Percentiles rank a stretch among this genome's conserved stretches.
Conservation (phyloP, 2,329 filamentous ascomycete genomes). For the Trichoderma asperellum region DNA sequence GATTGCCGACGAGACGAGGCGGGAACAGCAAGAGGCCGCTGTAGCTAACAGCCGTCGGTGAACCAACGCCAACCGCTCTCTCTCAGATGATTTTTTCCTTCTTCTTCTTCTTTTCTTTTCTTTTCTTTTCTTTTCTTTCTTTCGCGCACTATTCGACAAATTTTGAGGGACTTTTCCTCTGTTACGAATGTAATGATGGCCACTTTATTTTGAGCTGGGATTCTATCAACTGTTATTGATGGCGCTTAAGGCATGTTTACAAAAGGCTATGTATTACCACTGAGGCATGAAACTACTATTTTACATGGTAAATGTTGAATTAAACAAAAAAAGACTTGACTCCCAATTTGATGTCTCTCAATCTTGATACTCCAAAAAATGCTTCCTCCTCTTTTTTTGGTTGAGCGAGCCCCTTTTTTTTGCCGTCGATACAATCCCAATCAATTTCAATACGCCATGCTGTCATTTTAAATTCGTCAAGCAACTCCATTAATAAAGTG, state of each 20-base stretch:
- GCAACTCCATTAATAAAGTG: not conserved
- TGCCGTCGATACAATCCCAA: constrained; percentile 1
- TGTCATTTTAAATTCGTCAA: not conserved
- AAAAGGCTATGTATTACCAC: constrained; percentile 15
- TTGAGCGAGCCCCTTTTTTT: not conserved
- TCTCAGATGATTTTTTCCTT: too few species aligned
- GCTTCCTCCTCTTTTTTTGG: not conserved
- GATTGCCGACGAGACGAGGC: constrained; percentile 57
- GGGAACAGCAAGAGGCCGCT: constrained; percentile 32
- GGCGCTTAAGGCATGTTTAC: constrained; percentile 7
- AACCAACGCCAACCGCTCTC: not conserved
- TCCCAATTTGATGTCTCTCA: not conserved
- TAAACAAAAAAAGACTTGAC: not conserved
- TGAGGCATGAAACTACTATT: constrained; percentile 1
- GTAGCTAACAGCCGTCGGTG: constrained; percentile 21
- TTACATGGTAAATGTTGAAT: constrained; percentile 16
- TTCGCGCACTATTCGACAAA: not conserved
- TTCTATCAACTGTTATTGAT: constrained; percentile 8
- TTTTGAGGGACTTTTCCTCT: not conserved
- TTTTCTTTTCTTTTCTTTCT: not conserved
- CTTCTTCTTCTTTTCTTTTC: too few species aligned
- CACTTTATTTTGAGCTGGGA: constrained; percentile 14
- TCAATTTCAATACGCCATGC: constrained; percentile 16
- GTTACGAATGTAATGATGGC: not conserved
- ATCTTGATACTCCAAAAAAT: not conserved